Base-by-base conservation (phyloP, 345 rosid genomes). In the Pistacia integerrima region DNA sequence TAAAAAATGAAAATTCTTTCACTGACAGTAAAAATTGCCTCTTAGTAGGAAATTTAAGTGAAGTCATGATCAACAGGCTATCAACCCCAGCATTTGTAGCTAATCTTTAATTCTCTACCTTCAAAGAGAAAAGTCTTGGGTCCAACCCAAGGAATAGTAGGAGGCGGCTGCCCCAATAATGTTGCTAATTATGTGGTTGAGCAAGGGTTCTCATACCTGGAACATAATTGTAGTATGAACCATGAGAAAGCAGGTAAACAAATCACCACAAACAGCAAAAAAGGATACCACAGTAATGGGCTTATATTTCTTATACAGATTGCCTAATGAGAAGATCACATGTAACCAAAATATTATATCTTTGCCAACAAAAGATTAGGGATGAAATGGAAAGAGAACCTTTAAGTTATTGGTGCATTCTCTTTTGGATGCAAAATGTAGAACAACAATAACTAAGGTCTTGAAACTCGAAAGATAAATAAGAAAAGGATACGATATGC, bases 401-500 rank as follows among this genome's bases (percentile, higher is more conserved):
- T 18, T 16, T 54, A 13, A 13, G 16, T 54, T 54, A 18, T 14
- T 13, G 17, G 57, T 14, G 4, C 4, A 12, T 54, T 54, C n/a
- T 14, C 18, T 54, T 14, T 54, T 54, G 18, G 20, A 54, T 54
- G n/a, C n/a, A 54, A 16, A 16, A 69, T 28, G 46, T 17, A 61
- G 55, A 72, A 59, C 60, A 38, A 11, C 3, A 28, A 59, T 12
- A 13, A 13, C 56, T 52, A 59, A 35, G 51, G 48, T 55, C 63
- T 22, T 69, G 54, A 68, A 74, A 63, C 18, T 35, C 28, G 8
- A 68, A 28, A 54, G 60, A 76, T 44, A 35, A 33, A 41, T 70
- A n/a, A 33, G 69, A 67, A 63, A 80, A 84, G 90, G 97, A 92
- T 92, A 92, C 97, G 92, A 73, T 92, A 90, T 28, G 97, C 97